Percentiles rank a stretch among this genome's conserved stretches.
Evolutionary conservation across 148 eudicot species (phyloP).

Genomic region (Arbutus unedo): DNA sequence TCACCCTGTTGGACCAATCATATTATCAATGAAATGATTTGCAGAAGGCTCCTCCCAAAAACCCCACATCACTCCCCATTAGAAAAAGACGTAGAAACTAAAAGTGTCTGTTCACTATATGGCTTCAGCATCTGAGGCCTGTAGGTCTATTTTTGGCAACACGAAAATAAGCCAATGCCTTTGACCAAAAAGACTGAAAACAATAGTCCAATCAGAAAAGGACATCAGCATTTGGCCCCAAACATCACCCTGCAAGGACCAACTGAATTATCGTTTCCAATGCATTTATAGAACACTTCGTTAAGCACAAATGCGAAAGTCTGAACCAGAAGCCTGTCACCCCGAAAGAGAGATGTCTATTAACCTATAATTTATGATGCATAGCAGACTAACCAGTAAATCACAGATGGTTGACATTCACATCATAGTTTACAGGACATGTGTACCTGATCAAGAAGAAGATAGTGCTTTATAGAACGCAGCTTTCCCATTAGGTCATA

Average conservation of each 20-base stretch:
- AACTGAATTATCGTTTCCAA: not conserved
- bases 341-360: not conserved
- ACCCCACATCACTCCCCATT: not conserved
- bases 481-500: conserved; percentile 89
- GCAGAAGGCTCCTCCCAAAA: not conserved
- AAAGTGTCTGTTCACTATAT: not conserved
- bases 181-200: not conserved
- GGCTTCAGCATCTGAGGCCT: not conserved
- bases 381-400: not conserved
- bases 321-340: not conserved
- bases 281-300: not conserved
- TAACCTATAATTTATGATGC: not conserved
- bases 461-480: conserved; percentile 90
- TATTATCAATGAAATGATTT: conserved; percentile 3
- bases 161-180: not conserved
- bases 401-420: not conserved
- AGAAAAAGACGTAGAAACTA: not conserved
- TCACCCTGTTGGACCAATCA: conserved; percentile 65
- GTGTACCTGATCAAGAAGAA: conserved; percentile 94
- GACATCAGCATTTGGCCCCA: not conserved
- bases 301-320: not conserved
- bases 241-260: not conserved
- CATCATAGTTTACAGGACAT: not conserved
- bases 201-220: not conserved
- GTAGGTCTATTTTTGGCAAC: not conserved